phyloP scores from a whole-genome alignment of 1,284 basidiomycete species.

The Porodaedalea pini region DNA sequence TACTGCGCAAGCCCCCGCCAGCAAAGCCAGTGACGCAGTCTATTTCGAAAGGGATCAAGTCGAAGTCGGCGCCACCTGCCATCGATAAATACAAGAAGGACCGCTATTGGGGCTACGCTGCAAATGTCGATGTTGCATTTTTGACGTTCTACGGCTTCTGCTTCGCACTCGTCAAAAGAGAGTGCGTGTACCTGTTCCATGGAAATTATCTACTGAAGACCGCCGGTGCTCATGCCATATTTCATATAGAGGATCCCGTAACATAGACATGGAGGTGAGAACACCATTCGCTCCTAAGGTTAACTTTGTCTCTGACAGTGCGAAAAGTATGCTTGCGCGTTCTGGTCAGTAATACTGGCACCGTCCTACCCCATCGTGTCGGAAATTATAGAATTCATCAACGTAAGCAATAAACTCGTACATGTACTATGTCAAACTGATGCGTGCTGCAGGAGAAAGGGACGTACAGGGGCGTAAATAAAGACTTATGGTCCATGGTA shows the following conservation, averaged over 20 bases:
- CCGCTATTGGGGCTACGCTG: constrained; percentile 47
- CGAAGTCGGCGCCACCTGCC: constrained; percentile 26
- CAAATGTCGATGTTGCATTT: constrained; percentile 51
- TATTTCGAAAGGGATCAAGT: constrained; percentile 35
- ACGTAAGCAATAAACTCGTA: constrained; percentile 39
- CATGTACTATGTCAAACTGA: neutral
- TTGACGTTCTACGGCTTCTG: constrained; percentile 63
- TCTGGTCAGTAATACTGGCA: constrained; percentile 68
- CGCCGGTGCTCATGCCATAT: neutral
- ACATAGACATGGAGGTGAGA: constrained; percentile 74
- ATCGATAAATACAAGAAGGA: constrained; percentile 54
- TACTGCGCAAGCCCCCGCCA: constrained; percentile 43
- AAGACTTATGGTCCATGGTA: constrained; percentile 82
- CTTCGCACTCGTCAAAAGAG: constrained; percentile 64
- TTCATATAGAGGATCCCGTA: constrained; percentile 52
- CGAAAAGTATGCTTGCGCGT: constrained; percentile 57
- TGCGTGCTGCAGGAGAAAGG: constrained; percentile 46
- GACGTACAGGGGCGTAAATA: constrained; percentile 70
- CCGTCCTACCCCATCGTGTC: constrained; percentile 61
- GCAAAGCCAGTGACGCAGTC: constrained; percentile 23
- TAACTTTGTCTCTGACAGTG: neutral
- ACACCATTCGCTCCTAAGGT: neutral
- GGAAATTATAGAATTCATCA: constrained; percentile 61
- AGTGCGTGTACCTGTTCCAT: constrained; percentile 35
- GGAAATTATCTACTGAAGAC: neutral